Conservation (phyloP, 2,329 filamentous ascomycete genomes). For the Tolypocladium amazonense region DNA sequence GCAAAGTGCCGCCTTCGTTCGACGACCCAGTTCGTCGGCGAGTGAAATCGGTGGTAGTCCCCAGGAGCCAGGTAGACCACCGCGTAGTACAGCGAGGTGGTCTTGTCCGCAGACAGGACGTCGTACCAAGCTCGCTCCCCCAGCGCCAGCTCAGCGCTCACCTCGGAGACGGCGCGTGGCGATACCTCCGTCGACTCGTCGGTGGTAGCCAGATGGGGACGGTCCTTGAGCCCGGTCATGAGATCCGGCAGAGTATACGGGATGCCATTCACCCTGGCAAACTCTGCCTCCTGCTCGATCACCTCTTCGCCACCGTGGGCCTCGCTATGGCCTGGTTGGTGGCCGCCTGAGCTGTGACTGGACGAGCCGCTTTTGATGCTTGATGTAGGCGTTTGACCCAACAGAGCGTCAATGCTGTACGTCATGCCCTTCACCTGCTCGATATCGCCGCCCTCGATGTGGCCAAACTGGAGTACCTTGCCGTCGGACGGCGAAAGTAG, state of each 20-base stretch:
- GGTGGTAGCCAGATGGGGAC: constrained; percentile 39
- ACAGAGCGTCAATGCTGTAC: constrained; percentile 85
- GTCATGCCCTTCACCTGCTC: constrained; percentile 99
- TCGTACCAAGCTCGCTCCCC: constrained; percentile 62
- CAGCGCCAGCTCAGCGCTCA: constrained; percentile 71
- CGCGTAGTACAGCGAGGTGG: constrained; percentile 76
- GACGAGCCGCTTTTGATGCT: constrained; percentile 35
- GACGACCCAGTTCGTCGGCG: constrained; percentile 88
- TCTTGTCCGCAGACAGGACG: constrained; percentile 48
- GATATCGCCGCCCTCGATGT: constrained; percentile 86
- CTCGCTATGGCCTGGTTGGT: constrained; percentile 13
- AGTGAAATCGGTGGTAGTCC: constrained; percentile 98
- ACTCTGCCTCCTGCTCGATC: constrained; percentile 78
- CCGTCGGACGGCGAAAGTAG: constrained; percentile 86
- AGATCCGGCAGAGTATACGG: constrained; percentile 85
- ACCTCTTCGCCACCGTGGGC: constrained; percentile 47
- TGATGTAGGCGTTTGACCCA: constrained; percentile 55
- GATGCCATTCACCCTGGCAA: constrained; percentile 88
- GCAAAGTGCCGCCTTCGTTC: constrained; percentile 94
- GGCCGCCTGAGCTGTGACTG: constrained; percentile 10
- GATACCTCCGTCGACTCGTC: constrained; percentile 62
- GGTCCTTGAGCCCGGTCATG: constrained; percentile 57
- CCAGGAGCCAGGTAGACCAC: constrained; percentile 95
- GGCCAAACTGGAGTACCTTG: constrained; percentile 81
- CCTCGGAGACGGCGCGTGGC: constrained; percentile 67